phyloP scores from a whole-genome alignment of 306 rosid genomes.

The Gleditsia sinensis region DNA sequence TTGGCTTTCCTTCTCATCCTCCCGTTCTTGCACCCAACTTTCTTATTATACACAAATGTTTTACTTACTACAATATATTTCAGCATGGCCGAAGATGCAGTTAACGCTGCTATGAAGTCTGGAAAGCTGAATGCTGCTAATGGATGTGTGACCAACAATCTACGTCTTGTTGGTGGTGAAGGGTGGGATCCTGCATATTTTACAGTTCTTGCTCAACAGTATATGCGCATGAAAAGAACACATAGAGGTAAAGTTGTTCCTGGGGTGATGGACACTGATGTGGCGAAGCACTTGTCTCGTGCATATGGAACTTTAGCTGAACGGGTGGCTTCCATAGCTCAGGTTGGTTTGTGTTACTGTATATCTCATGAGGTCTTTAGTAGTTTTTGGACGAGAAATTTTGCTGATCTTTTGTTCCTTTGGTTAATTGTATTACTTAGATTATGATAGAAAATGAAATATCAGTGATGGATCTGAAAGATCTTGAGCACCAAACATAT shows the following conservation, averaged over 20 bases:
- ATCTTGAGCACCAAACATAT: conserved; percentile 12
- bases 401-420: neutral
- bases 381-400: neutral
- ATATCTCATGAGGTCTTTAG: conserved; percentile 8
- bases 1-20: conserved; percentile 28
- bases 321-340: conserved; percentile 90
- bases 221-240: conserved; percentile 82
- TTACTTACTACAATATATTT: conserved; percentile 41
- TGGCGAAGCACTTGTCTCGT: conserved; percentile 86
- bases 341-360: conserved; percentile 60
- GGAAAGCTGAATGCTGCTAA: conserved; percentile 76
- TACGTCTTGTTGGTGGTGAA: conserved; percentile 81
- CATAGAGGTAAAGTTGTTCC: conserved; percentile 83
- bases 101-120: conserved; percentile 85
- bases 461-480: neutral
- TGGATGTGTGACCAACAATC: conserved; percentile 65
- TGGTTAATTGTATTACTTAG: neutral
- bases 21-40: conserved; percentile 12
- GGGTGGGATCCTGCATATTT: conserved; percentile 94
- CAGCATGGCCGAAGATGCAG: conserved; percentile 99
- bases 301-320: conserved; percentile 90
- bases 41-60: conserved; percentile 24
- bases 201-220: conserved; percentile 91
- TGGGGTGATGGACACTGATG: conserved; percentile 84
- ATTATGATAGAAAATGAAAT: neutral